Evolutionary conservation across 2,329 filamentous ascomycete species (phyloP), one percentile per base, ranked within the genome.

Genomic region (Colletotrichum limetticola): DNA sequence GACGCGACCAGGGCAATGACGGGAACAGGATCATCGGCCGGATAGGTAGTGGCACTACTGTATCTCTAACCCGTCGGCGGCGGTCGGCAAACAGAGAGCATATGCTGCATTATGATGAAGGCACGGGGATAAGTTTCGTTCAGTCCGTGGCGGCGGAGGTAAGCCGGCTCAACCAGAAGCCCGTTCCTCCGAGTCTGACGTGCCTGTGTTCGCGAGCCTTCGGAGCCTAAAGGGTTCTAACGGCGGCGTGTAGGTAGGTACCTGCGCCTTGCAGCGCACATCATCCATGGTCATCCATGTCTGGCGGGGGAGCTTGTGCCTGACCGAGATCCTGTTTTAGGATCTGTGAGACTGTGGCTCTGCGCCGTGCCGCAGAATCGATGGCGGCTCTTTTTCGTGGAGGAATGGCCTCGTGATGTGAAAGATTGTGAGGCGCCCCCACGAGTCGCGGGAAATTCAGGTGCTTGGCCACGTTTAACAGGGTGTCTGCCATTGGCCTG

Each of bases 301-400:
- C 30, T 61, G 28, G 58, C 26, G 28, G 24, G 19, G 19, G 57
- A 57, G 24, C 26, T 52, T 55, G 66, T 71, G 26, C 68, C 64
- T 71, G 57, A 22, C 11, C 62, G 8, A 59, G 55, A 67, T 57
- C 57, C 37, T 71, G 63, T 62, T 71, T 71, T 60, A 5, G 24
- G 37, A 32, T 35, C 30, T 24, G 32, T 32, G 46, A 49, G 35
- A 35, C 55, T n/a, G 60, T 24, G 66, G 55, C 49, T 32, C 52
- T 65, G 56, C 56, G 42, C 63, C 56, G 46, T 71, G 67, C 49
- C 61, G 71, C 71, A 61, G 32, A 22, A 53, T 52, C 19, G 46
- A 56, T 57, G 56, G 67, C 67, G 71, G 71, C 71, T 71, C 71
- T 73, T 73, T 73, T 71, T 71, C 71, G 71, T 66, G 71, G 16